Evolutionary conservation across 352 stramenopile species (phyloP).

Genomic region (Phytophthora citrophthora): DNA sequence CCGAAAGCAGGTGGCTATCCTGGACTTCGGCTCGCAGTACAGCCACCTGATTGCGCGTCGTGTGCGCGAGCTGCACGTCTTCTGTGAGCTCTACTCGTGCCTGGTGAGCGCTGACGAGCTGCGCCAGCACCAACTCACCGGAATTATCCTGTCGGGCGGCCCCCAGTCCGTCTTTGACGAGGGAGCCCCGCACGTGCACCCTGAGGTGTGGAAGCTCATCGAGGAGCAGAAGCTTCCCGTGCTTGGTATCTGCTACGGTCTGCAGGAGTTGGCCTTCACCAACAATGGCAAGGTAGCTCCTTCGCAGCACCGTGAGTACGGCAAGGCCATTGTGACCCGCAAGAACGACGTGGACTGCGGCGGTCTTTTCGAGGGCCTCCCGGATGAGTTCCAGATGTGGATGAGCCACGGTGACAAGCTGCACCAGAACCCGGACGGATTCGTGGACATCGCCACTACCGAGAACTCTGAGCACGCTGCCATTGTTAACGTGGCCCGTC

Average conservation of each 20-base stretch:
- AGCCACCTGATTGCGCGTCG: slow-evolving; percentile 99
- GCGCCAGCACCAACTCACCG: slow-evolving; percentile 93
- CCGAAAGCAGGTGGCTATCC: slow-evolving; percentile 97
- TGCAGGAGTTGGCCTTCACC: slow-evolving; percentile 95
- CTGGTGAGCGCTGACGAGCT: slow-evolving; percentile 94
- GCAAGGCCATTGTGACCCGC: slow-evolving; percentile 93
- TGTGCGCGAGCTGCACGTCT: slow-evolving; percentile 98
- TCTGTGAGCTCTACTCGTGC: slow-evolving; percentile 99
- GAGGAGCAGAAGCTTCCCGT: slow-evolving; percentile 96
- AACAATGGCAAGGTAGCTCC: slow-evolving; percentile 95
- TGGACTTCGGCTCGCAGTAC: slow-evolving; percentile 99
- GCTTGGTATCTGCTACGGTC: slow-evolving; percentile 98
- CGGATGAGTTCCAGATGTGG: slow-evolving; percentile 98
- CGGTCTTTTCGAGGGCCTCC: slow-evolving; percentile 90
- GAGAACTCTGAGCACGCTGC: slow-evolving; percentile 93
- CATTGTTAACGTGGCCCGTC: slow-evolving; percentile 94
- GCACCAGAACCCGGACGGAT: slow-evolving; percentile 92
- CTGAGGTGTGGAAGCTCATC: slow-evolving; percentile 97
- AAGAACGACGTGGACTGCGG: slow-evolving; percentile 61
- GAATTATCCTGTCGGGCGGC: slow-evolving; percentile 98
- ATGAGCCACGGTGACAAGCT: slow-evolving; percentile 99
- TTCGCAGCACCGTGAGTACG: slow-evolving; percentile 97
- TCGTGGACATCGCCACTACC: slow-evolving; percentile 88
- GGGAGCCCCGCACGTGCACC: slow-evolving; percentile 93
- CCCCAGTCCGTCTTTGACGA: slow-evolving; percentile 97